Conservation (phyloP, 805 yeast species). For the Ogataea zsoltii region DNA sequence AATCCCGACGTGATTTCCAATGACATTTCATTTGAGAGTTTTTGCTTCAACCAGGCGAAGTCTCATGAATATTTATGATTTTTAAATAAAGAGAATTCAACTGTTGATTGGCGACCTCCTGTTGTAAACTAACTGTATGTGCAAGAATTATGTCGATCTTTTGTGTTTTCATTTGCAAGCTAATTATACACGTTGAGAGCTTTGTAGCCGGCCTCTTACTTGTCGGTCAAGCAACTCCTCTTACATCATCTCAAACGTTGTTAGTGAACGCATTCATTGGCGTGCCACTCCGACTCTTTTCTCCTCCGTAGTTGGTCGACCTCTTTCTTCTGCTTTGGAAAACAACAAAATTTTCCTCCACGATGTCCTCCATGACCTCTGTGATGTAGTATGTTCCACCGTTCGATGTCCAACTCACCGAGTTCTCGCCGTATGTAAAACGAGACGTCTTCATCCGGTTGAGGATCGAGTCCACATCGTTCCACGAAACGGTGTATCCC, state of each 20-base stretch:
- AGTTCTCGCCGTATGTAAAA: slow-evolving; percentile 61
- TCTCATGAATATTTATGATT: too few species aligned
- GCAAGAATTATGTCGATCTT: too few species aligned
- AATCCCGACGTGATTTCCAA: neutral
- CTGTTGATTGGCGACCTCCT: neutral
- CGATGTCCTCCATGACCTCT: slow-evolving; percentile 49
- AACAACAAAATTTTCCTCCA: slow-evolving; percentile 34
- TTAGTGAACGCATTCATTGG: slow-evolving; percentile 36
- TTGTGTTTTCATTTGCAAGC: neutral
- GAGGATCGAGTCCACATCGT: slow-evolving; percentile 55
- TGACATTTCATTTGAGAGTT: too few species aligned
- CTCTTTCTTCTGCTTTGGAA: slow-evolving; percentile 29
- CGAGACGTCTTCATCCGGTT: slow-evolving; percentile 65
- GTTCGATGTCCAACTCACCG: slow-evolving; percentile 90
- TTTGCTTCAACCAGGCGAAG: too few species aligned
- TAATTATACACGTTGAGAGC: too few species aligned
- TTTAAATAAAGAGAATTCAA: neutral
- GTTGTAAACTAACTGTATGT: too few species aligned
- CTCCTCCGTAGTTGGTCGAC: slow-evolving; percentile 19
- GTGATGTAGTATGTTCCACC: slow-evolving; percentile 79
- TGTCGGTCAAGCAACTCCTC: too few species aligned
- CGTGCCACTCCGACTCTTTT: slow-evolving; percentile 23
- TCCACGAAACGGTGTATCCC: slow-evolving; percentile 62
- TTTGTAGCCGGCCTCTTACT: too few species aligned
- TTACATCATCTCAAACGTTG: slow-evolving; percentile 24